phyloP scores from a whole-genome alignment of 176 grass and related monocot genomes.

The Coix lacrymajobi region DNA sequence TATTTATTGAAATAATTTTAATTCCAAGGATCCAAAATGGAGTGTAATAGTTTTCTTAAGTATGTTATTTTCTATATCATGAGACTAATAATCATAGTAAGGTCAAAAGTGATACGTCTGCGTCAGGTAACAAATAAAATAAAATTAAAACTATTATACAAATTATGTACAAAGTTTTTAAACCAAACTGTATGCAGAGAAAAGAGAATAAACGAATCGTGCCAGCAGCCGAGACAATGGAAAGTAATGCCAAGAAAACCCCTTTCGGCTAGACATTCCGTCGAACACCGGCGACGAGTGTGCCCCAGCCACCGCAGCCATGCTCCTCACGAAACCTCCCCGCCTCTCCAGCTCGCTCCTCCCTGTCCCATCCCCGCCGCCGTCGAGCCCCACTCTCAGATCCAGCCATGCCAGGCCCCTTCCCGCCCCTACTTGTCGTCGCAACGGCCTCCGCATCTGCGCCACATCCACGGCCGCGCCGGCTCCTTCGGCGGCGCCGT shows the following conservation, averaged over 20 bases:
- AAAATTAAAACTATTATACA: no score
- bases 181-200: no score
- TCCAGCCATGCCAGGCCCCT: not conserved
- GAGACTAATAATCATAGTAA: no score
- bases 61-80: no score
- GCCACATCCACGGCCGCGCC: not conserved
- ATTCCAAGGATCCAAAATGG: no score
- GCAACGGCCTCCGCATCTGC: constrained; percentile 15
- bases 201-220: not conserved
- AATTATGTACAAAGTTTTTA: no score
- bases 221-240: not conserved
- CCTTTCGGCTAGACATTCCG: constrained; percentile 12
- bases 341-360: not conserved
- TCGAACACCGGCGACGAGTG: not conserved
- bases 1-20: no score
- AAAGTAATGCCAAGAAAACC: not conserved
- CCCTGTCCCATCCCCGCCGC: not conserved
- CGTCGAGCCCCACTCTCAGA: not conserved
- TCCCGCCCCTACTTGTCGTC: not conserved
- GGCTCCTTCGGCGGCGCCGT: not conserved
- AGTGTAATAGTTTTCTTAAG: no score
- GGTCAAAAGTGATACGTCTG: no score
- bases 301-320: constrained; percentile 2
- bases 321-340: constrained; percentile 35
- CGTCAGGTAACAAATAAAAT: no score